Conservation (phyloP, 2,329 filamentous ascomycete genomes). For the Hypoxylon sp. region DNA sequence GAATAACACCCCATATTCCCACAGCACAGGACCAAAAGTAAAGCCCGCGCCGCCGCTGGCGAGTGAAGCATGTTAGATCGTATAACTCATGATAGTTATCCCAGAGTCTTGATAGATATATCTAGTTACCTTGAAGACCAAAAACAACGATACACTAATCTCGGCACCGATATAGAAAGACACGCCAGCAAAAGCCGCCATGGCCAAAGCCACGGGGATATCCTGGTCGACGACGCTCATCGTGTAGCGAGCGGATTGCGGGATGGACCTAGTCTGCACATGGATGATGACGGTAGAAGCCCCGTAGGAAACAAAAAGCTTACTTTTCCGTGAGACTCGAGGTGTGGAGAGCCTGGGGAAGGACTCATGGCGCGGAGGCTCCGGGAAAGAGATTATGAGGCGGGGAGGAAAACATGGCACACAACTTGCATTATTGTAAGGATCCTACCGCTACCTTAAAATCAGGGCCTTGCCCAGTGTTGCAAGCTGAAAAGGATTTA, state of each 20-base stretch:
- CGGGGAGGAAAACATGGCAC: background rate
- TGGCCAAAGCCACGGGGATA: slow-evolving; percentile 52
- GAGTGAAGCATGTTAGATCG: too few relatives aligned
- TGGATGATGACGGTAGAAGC: slow-evolving; percentile 3
- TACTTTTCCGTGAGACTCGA: slow-evolving; percentile 3
- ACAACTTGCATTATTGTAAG: background rate
- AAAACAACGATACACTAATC: slow-evolving; percentile 52
- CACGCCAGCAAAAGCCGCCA: slow-evolving; percentile 57
- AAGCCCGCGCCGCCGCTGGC: slow-evolving; percentile 48
- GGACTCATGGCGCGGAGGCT: background rate
- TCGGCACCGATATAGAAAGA: slow-evolving; percentile 55
- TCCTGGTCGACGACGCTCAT: slow-evolving; percentile 19
- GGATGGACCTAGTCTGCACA: slow-evolving; percentile 1
- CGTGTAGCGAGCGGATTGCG: slow-evolving; percentile 3
- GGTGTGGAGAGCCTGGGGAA: slow-evolving; percentile 13
- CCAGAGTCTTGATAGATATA: too few relatives aligned
- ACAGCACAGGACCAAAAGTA: slow-evolving; percentile 55
- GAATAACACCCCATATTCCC: slow-evolving; percentile 51
- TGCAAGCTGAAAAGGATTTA: slow-evolving; percentile 1
- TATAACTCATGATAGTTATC: too few relatives aligned
- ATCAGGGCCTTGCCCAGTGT: background rate
- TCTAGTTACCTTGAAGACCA: slow-evolving; percentile 49
- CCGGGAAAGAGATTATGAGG: background rate
- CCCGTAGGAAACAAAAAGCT: background rate
- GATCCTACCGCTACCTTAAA: background rate